Evolutionary conservation across 257 asterid genomes (phyloP).

Genomic region (Solanum arcanum): DNA sequence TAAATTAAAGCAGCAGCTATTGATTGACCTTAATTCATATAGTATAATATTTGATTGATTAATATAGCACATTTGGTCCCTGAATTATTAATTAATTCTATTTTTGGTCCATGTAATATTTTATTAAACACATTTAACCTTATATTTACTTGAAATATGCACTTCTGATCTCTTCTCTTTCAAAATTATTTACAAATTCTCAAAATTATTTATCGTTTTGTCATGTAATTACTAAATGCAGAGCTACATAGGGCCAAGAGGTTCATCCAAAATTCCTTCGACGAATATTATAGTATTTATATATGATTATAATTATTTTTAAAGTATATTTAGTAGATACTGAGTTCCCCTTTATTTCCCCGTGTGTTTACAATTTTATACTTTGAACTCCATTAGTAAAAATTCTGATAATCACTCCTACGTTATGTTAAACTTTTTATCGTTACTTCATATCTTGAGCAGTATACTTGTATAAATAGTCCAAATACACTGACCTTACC

Average conservation of each 20-base stretch:
- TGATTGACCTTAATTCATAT: background rate
- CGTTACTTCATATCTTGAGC: background rate
- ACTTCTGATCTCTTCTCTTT: background rate
- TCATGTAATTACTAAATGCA: background rate
- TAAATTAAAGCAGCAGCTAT: background rate
- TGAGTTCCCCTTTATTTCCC: background rate
- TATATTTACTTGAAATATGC: background rate
- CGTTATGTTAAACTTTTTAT: background rate
- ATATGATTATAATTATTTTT: too few relatives aligned
- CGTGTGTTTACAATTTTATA: background rate
- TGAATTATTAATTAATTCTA: background rate
- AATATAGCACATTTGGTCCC: background rate
- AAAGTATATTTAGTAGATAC: fast-evolving
- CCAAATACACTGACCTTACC: background rate
- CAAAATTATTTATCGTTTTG: fast-evolving
- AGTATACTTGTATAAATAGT: background rate
- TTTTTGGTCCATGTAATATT: background rate
- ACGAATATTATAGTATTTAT: background rate
- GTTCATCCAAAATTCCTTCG: background rate
- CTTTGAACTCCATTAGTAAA: background rate
- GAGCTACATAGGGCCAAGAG: background rate
- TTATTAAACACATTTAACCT: background rate
- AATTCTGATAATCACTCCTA: background rate
- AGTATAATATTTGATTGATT: background rate
- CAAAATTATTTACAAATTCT: background rate